phyloP scores from a whole-genome alignment of 2,329 filamentous ascomycete species.

The Escovopsis sp. region DNA sequence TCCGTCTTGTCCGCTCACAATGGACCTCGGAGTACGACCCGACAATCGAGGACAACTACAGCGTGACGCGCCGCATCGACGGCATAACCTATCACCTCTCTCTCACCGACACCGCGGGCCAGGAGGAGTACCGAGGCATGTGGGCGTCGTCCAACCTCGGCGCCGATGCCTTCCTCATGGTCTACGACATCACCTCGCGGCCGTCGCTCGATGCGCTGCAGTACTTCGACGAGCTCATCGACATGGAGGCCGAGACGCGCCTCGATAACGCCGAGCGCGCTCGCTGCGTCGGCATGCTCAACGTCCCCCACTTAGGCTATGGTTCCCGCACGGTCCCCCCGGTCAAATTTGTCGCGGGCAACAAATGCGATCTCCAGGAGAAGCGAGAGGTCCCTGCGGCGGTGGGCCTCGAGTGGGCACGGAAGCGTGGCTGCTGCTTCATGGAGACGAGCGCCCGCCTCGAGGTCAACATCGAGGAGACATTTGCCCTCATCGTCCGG shows the following conservation, averaged over 20 bases:
- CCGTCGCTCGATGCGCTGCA: conserved; percentile 56
- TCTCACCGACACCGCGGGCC: conserved; percentile 75
- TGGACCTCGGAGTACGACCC: conserved; percentile 78
- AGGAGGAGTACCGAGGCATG: conserved; percentile 79
- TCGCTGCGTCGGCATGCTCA: conserved; percentile 25
- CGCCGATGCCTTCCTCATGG: conserved; percentile 70
- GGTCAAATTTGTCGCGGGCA: conserved; percentile 71
- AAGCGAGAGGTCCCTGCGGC: conserved; percentile 54
- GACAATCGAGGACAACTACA: conserved; percentile 74
- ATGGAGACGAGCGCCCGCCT: conserved; percentile 80
- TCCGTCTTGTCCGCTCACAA: conserved; percentile 66
- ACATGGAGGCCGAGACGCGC: conserved; percentile 62
- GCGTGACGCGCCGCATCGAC: conserved; percentile 65
- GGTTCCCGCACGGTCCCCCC: conserved; percentile 43
- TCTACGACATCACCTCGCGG: conserved; percentile 70
- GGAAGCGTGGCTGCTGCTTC: conserved; percentile 59
- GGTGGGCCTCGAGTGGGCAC: conserved; percentile 63
- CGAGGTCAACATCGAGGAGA: conserved; percentile 83
- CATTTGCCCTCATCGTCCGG: conserved; percentile 57
- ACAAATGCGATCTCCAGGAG: conserved; percentile 71
- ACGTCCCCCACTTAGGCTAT: conserved; percentile 3
- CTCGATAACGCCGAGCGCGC: conserved; percentile 46
- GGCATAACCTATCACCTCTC: conserved; percentile 67
- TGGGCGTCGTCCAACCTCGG: conserved; percentile 68
- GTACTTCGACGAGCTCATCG: conserved; percentile 72